Base-by-base conservation (phyloP, 257 asterid genomes). In the Prunella vulgaris region DNA sequence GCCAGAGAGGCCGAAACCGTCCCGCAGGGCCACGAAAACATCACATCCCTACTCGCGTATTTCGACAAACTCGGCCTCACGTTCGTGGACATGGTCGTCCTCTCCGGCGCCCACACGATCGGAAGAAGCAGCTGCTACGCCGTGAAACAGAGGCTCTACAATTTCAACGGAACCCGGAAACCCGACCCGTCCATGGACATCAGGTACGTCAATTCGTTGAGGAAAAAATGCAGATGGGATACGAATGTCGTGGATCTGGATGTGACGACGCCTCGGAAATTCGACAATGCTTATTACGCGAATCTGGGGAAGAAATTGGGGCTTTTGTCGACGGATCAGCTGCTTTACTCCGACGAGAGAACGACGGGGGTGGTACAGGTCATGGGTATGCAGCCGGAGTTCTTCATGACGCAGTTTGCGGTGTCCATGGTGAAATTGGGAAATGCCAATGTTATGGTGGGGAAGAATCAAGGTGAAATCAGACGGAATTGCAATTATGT, bases 51-150 rank as follows among this genome's bases (percentile, higher is more conserved):
- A 12, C 60, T 90, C 56, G 70, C 64, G 2, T 76, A 78, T 53
- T 90, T 77, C 81, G 89, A 88, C 20, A 79, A 83, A n/a, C 80
- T 87, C 7, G 96, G 93, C 5, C 85, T 92, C 69, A 85, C 84
- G 12, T 73, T 87, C 30, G 81, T 92, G 2, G 97, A 92, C 71
- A 13, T 92, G 30, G 96, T 76, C 68, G 88, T 88, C 77, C 97
- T 92, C 25, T 90, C 93, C 10, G 97, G 98, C 7, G 27, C 83
- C 2, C 89, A 84, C 87, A 84, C 89, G 58, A 77, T 84, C 15
- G 87, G 89, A 10, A 51, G 86, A 30, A 14, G 74, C 75, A 17
- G 17, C 44, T 84, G 89, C 67, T 1, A 3, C 35, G 48, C 83
- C n/a, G n/a, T 84, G 24, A 64, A 60, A 60, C 40, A 70, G 2